Evolutionary conservation across 345 rosid genomes (phyloP).

Genomic region (Euphorbia peplus): DNA sequence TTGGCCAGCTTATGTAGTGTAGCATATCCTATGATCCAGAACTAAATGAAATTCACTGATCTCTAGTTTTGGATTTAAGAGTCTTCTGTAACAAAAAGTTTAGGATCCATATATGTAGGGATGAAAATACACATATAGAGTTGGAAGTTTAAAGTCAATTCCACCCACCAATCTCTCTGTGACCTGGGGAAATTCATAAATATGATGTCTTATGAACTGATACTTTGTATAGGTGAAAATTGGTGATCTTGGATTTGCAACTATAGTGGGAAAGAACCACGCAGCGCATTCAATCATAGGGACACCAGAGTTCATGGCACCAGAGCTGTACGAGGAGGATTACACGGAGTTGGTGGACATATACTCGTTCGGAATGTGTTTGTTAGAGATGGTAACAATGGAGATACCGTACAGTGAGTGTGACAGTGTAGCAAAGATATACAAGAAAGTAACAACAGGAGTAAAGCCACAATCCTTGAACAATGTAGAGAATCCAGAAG

Average conservation of each 20-base stretch:
- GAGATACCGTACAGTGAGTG: conserved; percentile 74
- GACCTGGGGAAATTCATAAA: background rate
- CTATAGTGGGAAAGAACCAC: conserved; percentile 60
- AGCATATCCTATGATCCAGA: background rate
- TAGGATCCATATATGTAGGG: background rate
- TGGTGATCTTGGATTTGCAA: conserved; percentile 72
- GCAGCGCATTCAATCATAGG: conserved; percentile 60
- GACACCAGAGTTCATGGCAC: conserved; percentile 73
- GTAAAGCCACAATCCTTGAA: conserved; percentile 49
- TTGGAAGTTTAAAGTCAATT: background rate
- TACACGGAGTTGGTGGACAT: conserved; percentile 70
- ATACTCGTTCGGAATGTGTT: conserved; percentile 63
- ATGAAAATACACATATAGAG: background rate
- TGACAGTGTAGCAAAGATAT: conserved; percentile 63
- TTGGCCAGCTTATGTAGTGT: background rate
- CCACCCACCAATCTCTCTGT: too few species aligned
- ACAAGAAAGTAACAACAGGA: conserved; percentile 63
- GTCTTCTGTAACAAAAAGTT: background rate
- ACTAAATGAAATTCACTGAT: background rate
- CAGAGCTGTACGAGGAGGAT: conserved; percentile 68
- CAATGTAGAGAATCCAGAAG: conserved; percentile 45
- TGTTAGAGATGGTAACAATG: conserved; percentile 66
- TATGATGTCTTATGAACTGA: conserved; percentile 9
- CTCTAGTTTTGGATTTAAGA: background rate
- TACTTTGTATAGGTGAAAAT: conserved; percentile 47